Conservation (phyloP, 169 alveolate genomes). For the Plasmodium gonderi region DNA sequence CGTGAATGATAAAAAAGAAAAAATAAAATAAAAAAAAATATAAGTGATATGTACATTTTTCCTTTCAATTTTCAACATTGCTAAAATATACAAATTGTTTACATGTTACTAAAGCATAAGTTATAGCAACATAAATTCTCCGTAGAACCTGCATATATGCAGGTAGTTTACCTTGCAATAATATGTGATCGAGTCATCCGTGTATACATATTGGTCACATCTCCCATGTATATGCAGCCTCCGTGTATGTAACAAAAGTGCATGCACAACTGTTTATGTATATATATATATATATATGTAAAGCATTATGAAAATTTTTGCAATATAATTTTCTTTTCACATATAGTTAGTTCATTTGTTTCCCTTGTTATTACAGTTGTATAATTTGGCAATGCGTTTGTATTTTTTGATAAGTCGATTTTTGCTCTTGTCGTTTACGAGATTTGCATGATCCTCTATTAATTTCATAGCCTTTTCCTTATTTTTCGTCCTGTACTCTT, state of each 20-base stretch:
- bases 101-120: no score
- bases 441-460: constrained; percentile 4
- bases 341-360: constrained; percentile 16
- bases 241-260: no score
- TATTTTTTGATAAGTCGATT: constrained; percentile 23
- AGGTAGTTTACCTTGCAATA: no score
- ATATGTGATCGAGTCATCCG: no score
- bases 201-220: no score
- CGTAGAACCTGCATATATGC: no score
- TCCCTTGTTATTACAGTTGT: not conserved
- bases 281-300: no score
- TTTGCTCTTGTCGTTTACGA: not conserved
- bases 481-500: constrained; percentile 20
- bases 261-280: no score
- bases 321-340: not conserved
- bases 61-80: not conserved
- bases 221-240: no score
- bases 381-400: constrained; percentile 46
- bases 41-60: no score
- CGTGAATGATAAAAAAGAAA: not conserved
- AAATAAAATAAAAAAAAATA: not conserved
- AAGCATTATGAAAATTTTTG: not conserved
- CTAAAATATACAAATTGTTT: no score
- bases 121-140: no score
- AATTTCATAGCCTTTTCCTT: constrained; percentile 5